These are phyloP conservation scores for Symbiotaphrina buchneri DNA, from an alignment of 495 filamentous ascomycete species.

Conservation along the genomic window DNA sequence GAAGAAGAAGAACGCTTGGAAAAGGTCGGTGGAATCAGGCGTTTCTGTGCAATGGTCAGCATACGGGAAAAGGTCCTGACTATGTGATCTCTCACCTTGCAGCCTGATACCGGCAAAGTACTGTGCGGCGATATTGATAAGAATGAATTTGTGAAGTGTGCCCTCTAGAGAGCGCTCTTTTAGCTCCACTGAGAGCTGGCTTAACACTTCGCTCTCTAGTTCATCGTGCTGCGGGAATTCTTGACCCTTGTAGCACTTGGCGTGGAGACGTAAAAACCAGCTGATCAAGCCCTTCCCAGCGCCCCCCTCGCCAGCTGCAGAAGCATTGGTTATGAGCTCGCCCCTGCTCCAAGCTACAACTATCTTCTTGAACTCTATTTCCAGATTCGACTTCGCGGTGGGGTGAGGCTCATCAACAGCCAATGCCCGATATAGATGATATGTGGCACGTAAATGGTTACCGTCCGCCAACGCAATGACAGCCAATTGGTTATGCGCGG, in stretches of 20 bases:
- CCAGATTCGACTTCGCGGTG: slow-evolving; percentile 48
- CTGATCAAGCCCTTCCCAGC: slow-evolving; percentile 32
- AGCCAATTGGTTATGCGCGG: slow-evolving; percentile 71
- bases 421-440: slow-evolving; percentile 71
- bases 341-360: slow-evolving; percentile 33
- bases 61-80: slow-evolving; percentile 2
- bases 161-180: slow-evolving; percentile 44
- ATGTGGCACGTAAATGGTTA: slow-evolving; percentile 62
- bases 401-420: slow-evolving; percentile 51
- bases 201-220: slow-evolving; percentile 67
- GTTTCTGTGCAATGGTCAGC: slow-evolving; percentile 13
- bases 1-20: slow-evolving; percentile 44
- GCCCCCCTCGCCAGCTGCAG: slow-evolving; percentile 22
- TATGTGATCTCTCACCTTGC: slow-evolving; percentile 21
- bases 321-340: slow-evolving; percentile 25
- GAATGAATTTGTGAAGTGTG: slow-evolving; percentile 52
- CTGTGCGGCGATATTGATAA: slow-evolving; percentile 74
- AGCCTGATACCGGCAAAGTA: slow-evolving; percentile 39
- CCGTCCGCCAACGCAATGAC: slow-evolving; percentile 56
- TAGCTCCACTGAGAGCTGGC: slow-evolving; percentile 47
- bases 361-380: slow-evolving; percentile 58
- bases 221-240: slow-evolving; percentile 56
- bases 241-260: slow-evolving; percentile 52
- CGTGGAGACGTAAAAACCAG: slow-evolving; percentile 80
- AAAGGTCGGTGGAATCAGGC: slow-evolving; percentile 13